Evolutionary conservation across 352 stramenopile species (phyloP).

Genomic region (Aphanomyces stellatus): DNA sequence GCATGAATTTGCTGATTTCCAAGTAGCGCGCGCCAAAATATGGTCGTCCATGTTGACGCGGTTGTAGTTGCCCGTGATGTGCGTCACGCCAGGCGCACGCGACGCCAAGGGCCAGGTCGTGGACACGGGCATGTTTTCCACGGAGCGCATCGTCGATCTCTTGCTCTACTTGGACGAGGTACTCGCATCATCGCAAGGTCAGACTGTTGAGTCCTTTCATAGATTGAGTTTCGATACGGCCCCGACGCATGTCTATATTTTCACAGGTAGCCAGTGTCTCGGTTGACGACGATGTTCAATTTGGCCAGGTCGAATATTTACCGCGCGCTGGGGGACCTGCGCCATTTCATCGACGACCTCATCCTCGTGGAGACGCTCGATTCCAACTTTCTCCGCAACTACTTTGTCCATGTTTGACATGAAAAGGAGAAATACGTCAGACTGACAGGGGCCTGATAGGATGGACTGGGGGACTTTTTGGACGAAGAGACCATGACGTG

Average conservation of each 20-base stretch:
- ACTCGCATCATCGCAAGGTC: neutral
- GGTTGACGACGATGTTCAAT: no score
- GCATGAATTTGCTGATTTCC: slow-evolving; percentile 21
- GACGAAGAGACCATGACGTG: slow-evolving; percentile 52
- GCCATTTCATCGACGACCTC: slow-evolving; percentile 38
- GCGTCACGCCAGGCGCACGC: slow-evolving; percentile 35
- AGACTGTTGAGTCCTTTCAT: neutral
- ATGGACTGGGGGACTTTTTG: slow-evolving; percentile 40
- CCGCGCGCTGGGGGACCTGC: slow-evolving; percentile 36
- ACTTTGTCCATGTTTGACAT: slow-evolving; percentile 22
- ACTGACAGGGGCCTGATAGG: neutral
- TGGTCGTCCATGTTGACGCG: no score
- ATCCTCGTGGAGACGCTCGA: slow-evolving; percentile 41
- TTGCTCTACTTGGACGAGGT: slow-evolving; percentile 37
- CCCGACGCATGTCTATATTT: slow-evolving; percentile 51
- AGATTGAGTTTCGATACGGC: slow-evolving; percentile 48
- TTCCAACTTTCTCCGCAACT: slow-evolving; percentile 33
- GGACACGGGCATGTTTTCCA: slow-evolving; percentile 40
- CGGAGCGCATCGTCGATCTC: slow-evolving; percentile 33
- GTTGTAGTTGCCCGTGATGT: slow-evolving; percentile 35
- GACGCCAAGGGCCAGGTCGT: slow-evolving; percentile 30
- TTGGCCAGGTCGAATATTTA: slow-evolving; percentile 28
- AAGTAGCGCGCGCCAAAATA: no score
- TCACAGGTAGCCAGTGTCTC: slow-evolving; percentile 26
- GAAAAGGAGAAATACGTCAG: neutral